Conservation (phyloP, 2,329 filamentous ascomycete species). For the Fusarium brevicatenulatum region DNA sequence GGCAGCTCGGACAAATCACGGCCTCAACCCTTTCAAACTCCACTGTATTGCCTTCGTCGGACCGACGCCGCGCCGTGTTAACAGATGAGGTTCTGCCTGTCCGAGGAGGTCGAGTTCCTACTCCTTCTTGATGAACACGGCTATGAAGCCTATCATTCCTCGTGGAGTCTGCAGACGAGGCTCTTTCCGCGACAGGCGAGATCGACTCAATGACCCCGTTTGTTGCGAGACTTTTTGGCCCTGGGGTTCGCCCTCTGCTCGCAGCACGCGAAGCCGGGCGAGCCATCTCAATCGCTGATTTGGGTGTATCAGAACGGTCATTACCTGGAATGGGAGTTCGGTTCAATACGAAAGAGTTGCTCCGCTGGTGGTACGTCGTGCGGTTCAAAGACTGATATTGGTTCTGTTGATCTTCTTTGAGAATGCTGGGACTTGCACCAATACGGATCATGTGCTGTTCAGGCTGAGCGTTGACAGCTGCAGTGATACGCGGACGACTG, state of each 20-base stretch:
- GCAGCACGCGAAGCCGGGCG: conserved; percentile 12
- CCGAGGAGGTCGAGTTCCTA: background rate
- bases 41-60: background rate
- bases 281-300: background rate
- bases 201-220: background rate
- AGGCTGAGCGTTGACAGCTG: background rate
- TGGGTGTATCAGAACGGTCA: background rate
- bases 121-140: background rate
- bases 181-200: background rate
- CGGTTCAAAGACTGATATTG: background rate
- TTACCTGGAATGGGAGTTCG: background rate
- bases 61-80: background rate
- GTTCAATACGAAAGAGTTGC: conserved; percentile 12
- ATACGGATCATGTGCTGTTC: conserved; percentile 19
- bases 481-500: background rate
- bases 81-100: background rate
- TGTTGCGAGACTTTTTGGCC: background rate
- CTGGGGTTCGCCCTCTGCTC: conserved; percentile 27
- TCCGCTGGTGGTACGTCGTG: conserved; percentile 9
- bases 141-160: conserved; percentile 25
- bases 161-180: conserved; percentile 18
- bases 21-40: conserved; percentile 24
- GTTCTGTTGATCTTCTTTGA: background rate
- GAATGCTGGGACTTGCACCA: conserved; percentile 24
- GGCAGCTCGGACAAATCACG: conserved; percentile 16